Conservation (phyloP, 768 basidiomycete species). For the Mycena metata region DNA sequence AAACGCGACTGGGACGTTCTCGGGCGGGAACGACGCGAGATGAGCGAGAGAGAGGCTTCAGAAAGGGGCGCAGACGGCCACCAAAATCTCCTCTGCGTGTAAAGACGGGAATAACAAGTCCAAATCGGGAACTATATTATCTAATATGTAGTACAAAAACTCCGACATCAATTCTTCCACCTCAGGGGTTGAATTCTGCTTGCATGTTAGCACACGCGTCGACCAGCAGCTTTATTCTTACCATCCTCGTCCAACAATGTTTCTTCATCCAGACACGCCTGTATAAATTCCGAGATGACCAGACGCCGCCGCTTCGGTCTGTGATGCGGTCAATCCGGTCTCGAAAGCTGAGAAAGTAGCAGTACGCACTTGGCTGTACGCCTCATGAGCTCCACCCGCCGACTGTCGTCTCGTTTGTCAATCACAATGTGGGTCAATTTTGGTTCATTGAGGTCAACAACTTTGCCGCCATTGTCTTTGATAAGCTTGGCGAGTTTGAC, state of each 20-base stretch:
- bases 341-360: slow-evolving; percentile 34
- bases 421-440: slow-evolving; percentile 90
- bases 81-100: not conserved
- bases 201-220: not conserved
- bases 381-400: slow-evolving; percentile 78
- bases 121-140: not conserved
- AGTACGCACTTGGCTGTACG: slow-evolving; percentile 76
- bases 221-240: slow-evolving; percentile 47
- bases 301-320: slow-evolving; percentile 88
- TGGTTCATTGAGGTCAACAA: slow-evolving; percentile 78
- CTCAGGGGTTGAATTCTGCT: slow-evolving; percentile 36
- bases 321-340: slow-evolving; percentile 12
- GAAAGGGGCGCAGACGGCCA: not conserved
- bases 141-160: slow-evolving; percentile 13
- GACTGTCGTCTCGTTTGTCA: slow-evolving; percentile 84
- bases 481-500: slow-evolving; percentile 65
- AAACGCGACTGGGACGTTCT: slow-evolving; percentile 12
- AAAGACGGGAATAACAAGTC: slow-evolving; percentile 15
- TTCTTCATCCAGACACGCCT: slow-evolving; percentile 84
- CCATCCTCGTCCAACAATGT: slow-evolving; percentile 91
- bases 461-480: slow-evolving; percentile 76
- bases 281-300: slow-evolving; percentile 82
- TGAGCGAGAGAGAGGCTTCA: slow-evolving; percentile 7
- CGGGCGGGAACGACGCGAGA: slow-evolving; percentile 20
- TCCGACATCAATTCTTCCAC: slow-evolving; percentile 10